A percentile compares a stretch with the other conserved stretches of the same genome.
Evolutionary conservation across 352 stramenopile genomes (phyloP).

Genomic region (Pythium sp.): DNA sequence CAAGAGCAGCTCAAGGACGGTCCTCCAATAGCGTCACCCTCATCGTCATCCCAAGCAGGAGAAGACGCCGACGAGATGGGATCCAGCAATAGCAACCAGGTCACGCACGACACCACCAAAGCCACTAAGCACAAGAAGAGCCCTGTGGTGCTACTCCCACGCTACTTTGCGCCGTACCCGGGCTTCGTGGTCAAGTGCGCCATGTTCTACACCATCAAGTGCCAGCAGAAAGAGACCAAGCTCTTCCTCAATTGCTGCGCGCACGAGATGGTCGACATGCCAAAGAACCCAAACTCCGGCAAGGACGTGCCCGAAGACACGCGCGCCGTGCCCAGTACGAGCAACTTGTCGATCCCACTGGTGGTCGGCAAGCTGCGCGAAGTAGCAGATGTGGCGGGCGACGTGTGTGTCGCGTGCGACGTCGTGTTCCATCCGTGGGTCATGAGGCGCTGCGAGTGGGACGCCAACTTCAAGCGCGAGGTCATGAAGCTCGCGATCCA

Average conservation of each 20-base stretch:
- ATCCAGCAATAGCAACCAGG: conserved; percentile 1
- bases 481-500: conserved; percentile 72
- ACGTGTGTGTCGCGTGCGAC: conserved; percentile 51
- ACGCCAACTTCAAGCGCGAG: conserved; percentile 79
- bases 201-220: conserved; percentile 54
- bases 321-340: conserved; percentile 60
- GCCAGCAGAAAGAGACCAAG: conserved; percentile 60
- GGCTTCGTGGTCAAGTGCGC: conserved; percentile 79
- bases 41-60: not conserved
- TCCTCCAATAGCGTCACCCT: conserved; percentile 23
- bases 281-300: conserved; percentile 73
- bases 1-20: conserved; percentile 75
- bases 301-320: conserved; percentile 59
- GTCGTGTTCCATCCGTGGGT: conserved; percentile 84
- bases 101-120: not conserved
- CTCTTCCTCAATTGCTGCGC: conserved; percentile 82
- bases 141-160: conserved; percentile 19
- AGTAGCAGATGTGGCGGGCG: conserved; percentile 42
- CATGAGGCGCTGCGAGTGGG: conserved; percentile 63
- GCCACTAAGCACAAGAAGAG: not conserved
- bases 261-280: conserved; percentile 64
- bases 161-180: conserved; percentile 62
- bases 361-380: conserved; percentile 57
- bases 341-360: conserved; percentile 74
- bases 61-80: not conserved